Percentiles rank a stretch among this genome's conserved stretches.
Evolutionary conservation across 768 basidiomycete species (phyloP).

Genomic region (Lepiota venenata): DNA sequence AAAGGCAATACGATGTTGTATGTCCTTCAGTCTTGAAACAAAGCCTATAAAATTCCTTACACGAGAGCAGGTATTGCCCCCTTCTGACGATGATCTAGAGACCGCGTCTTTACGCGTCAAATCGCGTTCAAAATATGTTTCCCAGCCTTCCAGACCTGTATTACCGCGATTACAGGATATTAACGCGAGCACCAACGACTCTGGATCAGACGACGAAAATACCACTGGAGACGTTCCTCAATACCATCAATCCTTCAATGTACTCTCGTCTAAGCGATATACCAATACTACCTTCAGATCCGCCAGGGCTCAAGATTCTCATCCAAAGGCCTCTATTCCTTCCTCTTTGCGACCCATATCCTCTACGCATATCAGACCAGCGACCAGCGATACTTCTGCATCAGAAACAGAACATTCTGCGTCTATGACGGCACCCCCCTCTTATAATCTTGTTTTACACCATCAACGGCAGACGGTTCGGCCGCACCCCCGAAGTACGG

Average conservation of each 20-base stretch:
- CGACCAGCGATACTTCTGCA: background rate
- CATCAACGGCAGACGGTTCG: background rate
- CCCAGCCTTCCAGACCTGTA: background rate
- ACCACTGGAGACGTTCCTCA: background rate
- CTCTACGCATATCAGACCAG: background rate
- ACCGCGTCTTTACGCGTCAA: constrained; percentile 11
- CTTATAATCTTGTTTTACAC: background rate
- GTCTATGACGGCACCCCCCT: background rate
- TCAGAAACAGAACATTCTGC: constrained; percentile 5
- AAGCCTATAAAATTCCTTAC: constrained; percentile 7
- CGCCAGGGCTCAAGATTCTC: background rate
- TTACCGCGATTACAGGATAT: constrained; percentile 5
- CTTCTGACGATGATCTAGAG: background rate
- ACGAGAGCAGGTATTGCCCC: background rate
- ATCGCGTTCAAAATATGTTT: background rate
- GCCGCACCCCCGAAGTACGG: background rate
- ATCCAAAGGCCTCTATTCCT: background rate
- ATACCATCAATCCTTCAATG: constrained; percentile 2
- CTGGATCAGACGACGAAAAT: constrained; percentile 2
- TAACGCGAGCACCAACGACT: constrained; percentile 5
- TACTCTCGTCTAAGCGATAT: background rate
- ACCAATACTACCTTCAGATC: background rate
- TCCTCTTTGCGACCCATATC: constrained; percentile 3
- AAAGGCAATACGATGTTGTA: constrained; percentile 46
- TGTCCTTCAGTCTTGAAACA: constrained; percentile 3